Evolutionary conservation across 805 yeast genomes (phyloP), one percentile per base, ranked within the genome.

Genomic region (Wickerhamia fluorescens): DNA sequence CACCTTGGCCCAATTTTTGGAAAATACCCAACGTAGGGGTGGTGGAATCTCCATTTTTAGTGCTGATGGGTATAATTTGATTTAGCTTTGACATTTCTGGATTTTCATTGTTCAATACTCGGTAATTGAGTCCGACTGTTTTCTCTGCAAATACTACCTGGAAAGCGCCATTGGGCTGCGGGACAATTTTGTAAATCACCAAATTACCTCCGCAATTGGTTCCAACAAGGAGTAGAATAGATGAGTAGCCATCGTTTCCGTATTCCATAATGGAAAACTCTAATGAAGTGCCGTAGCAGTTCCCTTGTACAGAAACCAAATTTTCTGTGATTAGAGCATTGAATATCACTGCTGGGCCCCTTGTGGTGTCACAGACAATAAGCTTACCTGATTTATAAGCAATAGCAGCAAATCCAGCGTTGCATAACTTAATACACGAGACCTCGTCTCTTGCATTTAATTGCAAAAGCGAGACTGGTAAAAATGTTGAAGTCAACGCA

Each of bases 381-480:
- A 89, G 37, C 20, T 74, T 66, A n/a, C 97, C 96, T 9, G 77
- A 68, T 25, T 68, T 69, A 50, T 81, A 86, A 1, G 83, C 94
- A 23, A 84, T 61, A 1, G 82, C 92, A 6, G 81, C 83, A 58
- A 92, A 88, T 0, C 96, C 96, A 27, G 86, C 65, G 38, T 79
- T 71, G 36, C 88, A 78, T 51, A 82, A 71, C 31, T 70, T 66
- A 27, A 88, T 36, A 2, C 83, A 71, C 0, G 88, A 62, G 7
- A 83, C 77, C 18, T 38, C 35, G 16, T 59, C 62, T 74, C 28
- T 53, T 3, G 29, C 27, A 6, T 28, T 32, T 2, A 53, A 22
- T 16, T 40, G 47, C 31, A 63, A 36, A 27, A 63, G 37, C 14
- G 47, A 49, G 4, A 45, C 35, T 1, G 70, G 69, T 9, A 54